Base-by-base conservation (phyloP, 2,329 filamentous ascomycete genomes). In the Blumeriella jaapii region DNA sequence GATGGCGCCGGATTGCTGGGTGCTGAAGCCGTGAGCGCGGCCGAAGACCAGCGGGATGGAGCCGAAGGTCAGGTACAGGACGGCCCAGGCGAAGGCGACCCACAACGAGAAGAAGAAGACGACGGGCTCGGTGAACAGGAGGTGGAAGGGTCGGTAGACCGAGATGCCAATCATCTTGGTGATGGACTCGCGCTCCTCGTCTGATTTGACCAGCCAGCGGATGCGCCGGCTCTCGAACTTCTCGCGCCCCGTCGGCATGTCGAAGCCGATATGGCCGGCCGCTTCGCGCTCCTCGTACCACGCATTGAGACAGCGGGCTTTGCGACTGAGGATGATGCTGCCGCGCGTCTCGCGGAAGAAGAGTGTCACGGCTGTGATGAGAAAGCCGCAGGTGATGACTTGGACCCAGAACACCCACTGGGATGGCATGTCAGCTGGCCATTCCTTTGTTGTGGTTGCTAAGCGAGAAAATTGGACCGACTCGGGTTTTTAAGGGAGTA, bases 21-120 rank as follows among this genome's bases (percentile, higher is more conserved):
- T 60, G 40, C 66, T 69, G 61, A 93, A 89, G 46, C 63, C 60
- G 54, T 89, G 75, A 28, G 73, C 75, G 4, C 63, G 68, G 14
- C 63, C 52, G 58, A 91, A 93, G 15, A 93, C 76, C 3, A 91
- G 68, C 0, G 86, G 83, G 4, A 94, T 73, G 1, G 83, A 80
- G 10, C 74, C 74, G 48, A 94, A 89, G 9, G 81, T 84, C 12
- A 94, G 64, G 56, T 94, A 95, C 0, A 95, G 69, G 0, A 93
- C 71, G 0, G 81, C 85, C 87, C 87, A 95, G 13, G 78, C 78
- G 56, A 95, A 95, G 0, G 83, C 70, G 1, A 86, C 79, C 87
- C 87, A 8, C 7, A 24, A 4, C 22, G 25, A 27, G 62, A 95
- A 95, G 62, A 74, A 85, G 59, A 86, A 85, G 10, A 87, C 80